Percentiles rank a stretch among this genome's conserved stretches.
Evolutionary conservation across 306 rosid genomes (phyloP).

Genomic region (Malus asiatica): DNA sequence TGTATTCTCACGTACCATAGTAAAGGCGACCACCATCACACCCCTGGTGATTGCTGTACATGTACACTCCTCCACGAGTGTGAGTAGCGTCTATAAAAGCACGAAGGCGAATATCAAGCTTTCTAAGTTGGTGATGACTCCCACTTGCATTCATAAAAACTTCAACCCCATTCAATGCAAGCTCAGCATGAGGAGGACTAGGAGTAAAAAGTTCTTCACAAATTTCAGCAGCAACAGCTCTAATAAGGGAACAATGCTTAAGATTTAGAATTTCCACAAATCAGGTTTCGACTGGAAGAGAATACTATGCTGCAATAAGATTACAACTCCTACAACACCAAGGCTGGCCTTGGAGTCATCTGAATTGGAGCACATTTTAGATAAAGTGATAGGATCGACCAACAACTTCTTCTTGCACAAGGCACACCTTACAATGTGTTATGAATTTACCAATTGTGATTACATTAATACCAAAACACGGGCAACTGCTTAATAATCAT

Average conservation of each 20-base stretch:
- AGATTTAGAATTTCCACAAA: conserved; percentile 21
- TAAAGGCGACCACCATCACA: conserved; percentile 97
- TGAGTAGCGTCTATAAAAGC: conserved; percentile 87
- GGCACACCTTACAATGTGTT: not conserved
- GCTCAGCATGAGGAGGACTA: conserved; percentile 77
- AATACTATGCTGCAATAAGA: not conserved
- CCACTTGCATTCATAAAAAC: conserved; percentile 98
- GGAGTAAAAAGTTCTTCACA: conserved; percentile 91
- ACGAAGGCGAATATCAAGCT: conserved; percentile 86
- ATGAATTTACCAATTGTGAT: not conserved
- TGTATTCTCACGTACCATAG: conserved; percentile 47
- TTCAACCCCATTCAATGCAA: conserved; percentile 94
- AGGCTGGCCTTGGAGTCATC: not conserved
- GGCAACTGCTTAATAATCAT: not conserved
- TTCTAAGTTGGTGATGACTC: conserved; percentile 96
- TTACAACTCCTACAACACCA: not conserved
- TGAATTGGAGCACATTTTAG: not conserved
- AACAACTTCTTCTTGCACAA: not conserved
- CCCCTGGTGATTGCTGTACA: conserved; percentile 93
- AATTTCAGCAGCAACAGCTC: conserved; percentile 90
- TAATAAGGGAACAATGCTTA: conserved; percentile 21
- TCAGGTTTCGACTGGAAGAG: conserved; percentile 6
- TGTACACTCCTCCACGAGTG: conserved; percentile 89
- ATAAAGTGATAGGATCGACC: not conserved
- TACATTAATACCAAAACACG: not conserved